These are phyloP conservation scores for Scheffersomyces coipomensis DNA, from an alignment of 805 yeast genomes.

Conservation along the genomic window DNA sequence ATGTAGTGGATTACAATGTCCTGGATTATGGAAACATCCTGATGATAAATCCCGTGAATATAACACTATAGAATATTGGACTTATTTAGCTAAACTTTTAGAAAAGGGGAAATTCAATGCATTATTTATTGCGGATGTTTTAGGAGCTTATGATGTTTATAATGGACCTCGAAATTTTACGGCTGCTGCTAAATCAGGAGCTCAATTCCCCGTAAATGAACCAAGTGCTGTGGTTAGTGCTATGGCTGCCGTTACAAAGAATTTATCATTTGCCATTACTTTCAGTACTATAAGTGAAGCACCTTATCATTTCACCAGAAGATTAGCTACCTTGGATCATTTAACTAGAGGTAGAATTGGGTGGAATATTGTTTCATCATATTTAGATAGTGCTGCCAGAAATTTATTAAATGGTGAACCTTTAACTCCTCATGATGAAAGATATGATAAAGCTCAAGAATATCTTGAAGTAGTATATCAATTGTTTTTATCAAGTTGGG, in stretches of 20 bases:
- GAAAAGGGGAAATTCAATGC: conserved; percentile 41
- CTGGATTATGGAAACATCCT: conserved; percentile 40
- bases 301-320: conserved; percentile 41
- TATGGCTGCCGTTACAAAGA: conserved; percentile 46
- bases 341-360: conserved; percentile 45
- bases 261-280: conserved; percentile 41
- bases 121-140: conserved; percentile 40
- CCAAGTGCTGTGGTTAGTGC: conserved; percentile 36
- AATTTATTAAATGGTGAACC: conserved; percentile 34
- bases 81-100: conserved; percentile 35
- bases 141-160: conserved; percentile 40
- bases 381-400: conserved; percentile 40
- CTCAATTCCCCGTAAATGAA: conserved; percentile 38
- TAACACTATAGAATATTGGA: conserved; percentile 29
- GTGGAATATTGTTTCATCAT: conserved; percentile 46
- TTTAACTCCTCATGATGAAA: conserved; percentile 38
- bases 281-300: conserved; percentile 42
- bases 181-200: conserved; percentile 32
- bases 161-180: conserved; percentile 37
- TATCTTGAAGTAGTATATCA: conserved; percentile 40
- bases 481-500: conserved; percentile 42
- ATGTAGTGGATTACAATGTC: conserved; percentile 18
- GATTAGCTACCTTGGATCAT: conserved; percentile 45
- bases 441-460: conserved; percentile 42
- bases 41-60: conserved; percentile 28